phyloP scores from a whole-genome alignment of 2,329 filamentous ascomycete genomes.

The Bipolaris oryzae region DNA sequence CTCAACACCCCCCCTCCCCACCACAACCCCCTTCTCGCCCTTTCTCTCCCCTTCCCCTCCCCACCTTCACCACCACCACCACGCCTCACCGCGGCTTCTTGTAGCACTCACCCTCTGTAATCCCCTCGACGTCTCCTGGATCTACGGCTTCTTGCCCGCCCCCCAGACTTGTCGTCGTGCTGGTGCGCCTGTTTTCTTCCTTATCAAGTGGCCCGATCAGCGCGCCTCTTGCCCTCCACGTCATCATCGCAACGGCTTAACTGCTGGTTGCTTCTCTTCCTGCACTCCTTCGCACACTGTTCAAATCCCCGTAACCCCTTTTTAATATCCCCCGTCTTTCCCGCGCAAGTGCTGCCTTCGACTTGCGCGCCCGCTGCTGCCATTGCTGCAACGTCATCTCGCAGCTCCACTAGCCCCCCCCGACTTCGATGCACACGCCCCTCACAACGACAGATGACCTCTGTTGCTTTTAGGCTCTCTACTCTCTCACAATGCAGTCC shows the following conservation, averaged over 20 bases:
- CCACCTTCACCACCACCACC: constrained; percentile 6
- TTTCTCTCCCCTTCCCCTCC: constrained; percentile 18
- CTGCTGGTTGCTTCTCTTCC: constrained; percentile 41
- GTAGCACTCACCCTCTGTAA: constrained; percentile 36
- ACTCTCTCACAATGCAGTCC: constrained; percentile 54
- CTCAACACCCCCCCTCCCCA: constrained; percentile 1
- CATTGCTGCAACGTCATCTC: constrained; percentile 40
- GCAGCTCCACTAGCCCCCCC: constrained; percentile 33
- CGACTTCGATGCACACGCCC: constrained; percentile 40
- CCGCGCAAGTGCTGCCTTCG: constrained; percentile 13
- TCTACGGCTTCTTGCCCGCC: constrained; percentile 30
- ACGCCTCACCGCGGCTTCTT: constrained; percentile 27
- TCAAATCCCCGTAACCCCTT: constrained; percentile 36
- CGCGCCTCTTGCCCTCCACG: constrained; percentile 40
- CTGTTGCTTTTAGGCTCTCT: constrained; percentile 45
- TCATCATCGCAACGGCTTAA: constrained; percentile 42
- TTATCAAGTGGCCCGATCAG: constrained; percentile 39
- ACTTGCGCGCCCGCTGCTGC: constrained; percentile 25
- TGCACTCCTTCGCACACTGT: constrained; percentile 41
- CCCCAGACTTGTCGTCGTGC: constrained; percentile 25
- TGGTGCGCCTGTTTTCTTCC: constrained; percentile 24
- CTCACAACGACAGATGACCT: constrained; percentile 48
- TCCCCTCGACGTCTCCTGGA: constrained; percentile 24
- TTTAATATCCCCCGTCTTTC: constrained; percentile 38
- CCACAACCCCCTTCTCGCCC: constrained; percentile 8